Conservation (phyloP, 2,329 filamentous ascomycete genomes). For the Nemania diffusa region DNA sequence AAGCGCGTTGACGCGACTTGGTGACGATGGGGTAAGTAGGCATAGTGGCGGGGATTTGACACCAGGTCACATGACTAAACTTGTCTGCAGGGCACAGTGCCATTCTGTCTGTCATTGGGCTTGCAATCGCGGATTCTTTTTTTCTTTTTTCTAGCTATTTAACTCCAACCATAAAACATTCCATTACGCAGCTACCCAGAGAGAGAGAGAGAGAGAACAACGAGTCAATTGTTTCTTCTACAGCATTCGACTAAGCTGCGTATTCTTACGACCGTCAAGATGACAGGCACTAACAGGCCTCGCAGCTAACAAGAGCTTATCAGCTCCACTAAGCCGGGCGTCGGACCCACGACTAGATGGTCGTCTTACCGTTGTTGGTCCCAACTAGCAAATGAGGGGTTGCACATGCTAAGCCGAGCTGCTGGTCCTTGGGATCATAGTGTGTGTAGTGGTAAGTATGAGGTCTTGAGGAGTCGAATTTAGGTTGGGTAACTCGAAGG, state of each 20-base stretch:
- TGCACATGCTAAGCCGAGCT: conserved; percentile 3
- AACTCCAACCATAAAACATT: no score
- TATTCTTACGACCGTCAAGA: no score
- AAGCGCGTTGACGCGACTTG: conserved; percentile 43
- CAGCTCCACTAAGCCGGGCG: conserved; percentile 16
- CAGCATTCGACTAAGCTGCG: no score
- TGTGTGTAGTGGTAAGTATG: background rate
- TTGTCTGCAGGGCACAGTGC: background rate
- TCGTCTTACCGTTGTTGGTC: background rate
- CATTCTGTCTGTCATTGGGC: no score
- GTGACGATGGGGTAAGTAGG: conserved; percentile 16
- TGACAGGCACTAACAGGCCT: no score
- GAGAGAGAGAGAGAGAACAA: no score
- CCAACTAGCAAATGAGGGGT: conserved; percentile 21
- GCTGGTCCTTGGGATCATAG: conserved; percentile 2
- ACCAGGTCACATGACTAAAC: conserved; percentile 45
- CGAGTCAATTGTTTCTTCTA: no score
- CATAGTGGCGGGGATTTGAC: conserved; percentile 37
- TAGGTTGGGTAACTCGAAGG: background rate
- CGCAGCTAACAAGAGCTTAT: conserved; percentile 12
- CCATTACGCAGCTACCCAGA: no score
- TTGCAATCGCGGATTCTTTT: no score
- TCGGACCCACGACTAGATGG: background rate
- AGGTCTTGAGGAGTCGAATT: background rate
- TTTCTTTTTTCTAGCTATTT: no score